Evolutionary conservation across 2,329 filamentous ascomycete species (phyloP).

Genomic region (Hypomyces rosellus): DNA sequence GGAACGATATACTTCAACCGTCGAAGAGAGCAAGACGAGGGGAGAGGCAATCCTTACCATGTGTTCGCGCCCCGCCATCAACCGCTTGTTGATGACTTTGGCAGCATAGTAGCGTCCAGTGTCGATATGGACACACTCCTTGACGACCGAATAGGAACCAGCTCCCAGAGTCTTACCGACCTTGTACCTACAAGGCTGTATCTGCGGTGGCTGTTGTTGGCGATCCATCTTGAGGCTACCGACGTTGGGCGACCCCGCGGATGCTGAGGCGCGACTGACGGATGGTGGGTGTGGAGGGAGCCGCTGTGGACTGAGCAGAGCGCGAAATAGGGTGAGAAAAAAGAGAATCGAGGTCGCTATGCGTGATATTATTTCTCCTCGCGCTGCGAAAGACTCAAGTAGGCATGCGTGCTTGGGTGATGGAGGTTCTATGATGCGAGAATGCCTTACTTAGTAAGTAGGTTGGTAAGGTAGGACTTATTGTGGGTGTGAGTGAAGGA

Average conservation of each 20-base stretch:
- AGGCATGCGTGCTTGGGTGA: no score
- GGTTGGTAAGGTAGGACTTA: no score
- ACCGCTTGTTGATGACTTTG: constrained; percentile 97
- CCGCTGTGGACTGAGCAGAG: background rate
- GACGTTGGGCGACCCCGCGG: background rate
- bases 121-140: constrained; percentile 98
- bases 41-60: constrained; percentile 57
- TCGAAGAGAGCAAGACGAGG: background rate
- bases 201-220: constrained; percentile 46
- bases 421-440: no score
- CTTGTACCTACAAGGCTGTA: constrained; percentile 97
- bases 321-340: no score
- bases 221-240: constrained; percentile 18
- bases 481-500: no score
- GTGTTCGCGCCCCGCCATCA: constrained; percentile 96
- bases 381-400: no score
- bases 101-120: constrained; percentile 97
- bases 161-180: constrained; percentile 96
- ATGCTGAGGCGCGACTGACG: constrained; percentile 2
- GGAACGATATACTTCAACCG: background rate
- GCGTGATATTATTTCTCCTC: no score
- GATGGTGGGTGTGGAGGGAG: background rate
- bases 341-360: no score
- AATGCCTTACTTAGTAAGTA: no score
- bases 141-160: constrained; percentile 96